Conservation (phyloP, 1,139 yeast genomes). For the Yamadazyma oceani region DNA sequence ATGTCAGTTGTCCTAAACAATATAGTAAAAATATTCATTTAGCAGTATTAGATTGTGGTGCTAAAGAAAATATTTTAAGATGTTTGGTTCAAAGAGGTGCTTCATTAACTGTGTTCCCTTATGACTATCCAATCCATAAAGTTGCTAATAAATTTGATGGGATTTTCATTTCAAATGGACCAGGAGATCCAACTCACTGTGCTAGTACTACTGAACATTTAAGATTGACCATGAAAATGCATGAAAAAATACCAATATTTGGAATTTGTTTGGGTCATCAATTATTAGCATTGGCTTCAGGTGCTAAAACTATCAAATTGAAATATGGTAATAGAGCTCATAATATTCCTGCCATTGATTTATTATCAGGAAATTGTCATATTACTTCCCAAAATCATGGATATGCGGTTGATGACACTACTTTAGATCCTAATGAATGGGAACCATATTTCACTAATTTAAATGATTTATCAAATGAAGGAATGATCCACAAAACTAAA, state of each 20-base stretch:
- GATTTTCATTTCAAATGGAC: conserved; percentile 92
- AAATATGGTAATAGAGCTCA: conserved; percentile 99
- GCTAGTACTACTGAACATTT: conserved; percentile 74
- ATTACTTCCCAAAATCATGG: conserved; percentile 99
- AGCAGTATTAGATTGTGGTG: conserved; percentile 97
- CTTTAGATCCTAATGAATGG: conserved; percentile 71
- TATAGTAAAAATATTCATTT: conserved; percentile 65
- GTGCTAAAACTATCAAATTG: conserved; percentile 88
- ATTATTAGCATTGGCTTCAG: conserved; percentile 88
- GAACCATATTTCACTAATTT: conserved; percentile 84
- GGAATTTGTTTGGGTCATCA: conserved; percentile 98
- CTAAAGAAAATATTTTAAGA: conserved; percentile 93
- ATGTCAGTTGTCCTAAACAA: conserved; percentile 66
- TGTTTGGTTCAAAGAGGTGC: conserved; percentile 95
- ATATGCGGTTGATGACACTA: conserved; percentile 85
- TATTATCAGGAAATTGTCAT: conserved; percentile 88
- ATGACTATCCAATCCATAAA: conserved; percentile 88
- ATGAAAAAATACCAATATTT: conserved; percentile 79
- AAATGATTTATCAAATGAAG: conserved; percentile 95
- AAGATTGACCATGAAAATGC: conserved; percentile 62
- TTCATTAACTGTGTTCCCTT: conserved; percentile 93
- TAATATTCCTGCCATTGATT: conserved; percentile 92
- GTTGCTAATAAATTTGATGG: conserved; percentile 94
- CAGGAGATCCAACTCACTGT: conserved; percentile 98
- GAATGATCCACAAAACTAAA: conserved; percentile 82